Conservation (phyloP, 352 stramenopile species). For the Elongisporangium anandrum region DNA sequence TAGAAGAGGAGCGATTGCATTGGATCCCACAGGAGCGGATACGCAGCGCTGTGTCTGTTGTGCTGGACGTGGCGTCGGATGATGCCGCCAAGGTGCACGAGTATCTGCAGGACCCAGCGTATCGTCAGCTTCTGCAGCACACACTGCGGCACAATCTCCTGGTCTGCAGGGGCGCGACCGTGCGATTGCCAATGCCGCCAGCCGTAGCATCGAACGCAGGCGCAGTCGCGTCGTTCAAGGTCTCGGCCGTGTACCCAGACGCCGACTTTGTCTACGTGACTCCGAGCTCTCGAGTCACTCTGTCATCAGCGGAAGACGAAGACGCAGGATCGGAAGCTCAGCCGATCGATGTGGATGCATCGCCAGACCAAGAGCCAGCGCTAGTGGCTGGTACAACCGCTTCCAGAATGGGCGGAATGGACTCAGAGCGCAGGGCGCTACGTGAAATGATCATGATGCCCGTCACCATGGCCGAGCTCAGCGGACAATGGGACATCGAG, state of each 20-base stretch:
- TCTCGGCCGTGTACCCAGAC: slow-evolving; percentile 46
- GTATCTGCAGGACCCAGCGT: slow-evolving; percentile 21
- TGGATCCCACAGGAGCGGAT: slow-evolving; percentile 50
- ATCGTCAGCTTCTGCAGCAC: slow-evolving; percentile 46
- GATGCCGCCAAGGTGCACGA: slow-evolving; percentile 1
- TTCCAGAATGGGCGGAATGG: slow-evolving; percentile 53
- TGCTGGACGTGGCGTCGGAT: slow-evolving; percentile 27
- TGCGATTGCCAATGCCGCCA: slow-evolving; percentile 29
- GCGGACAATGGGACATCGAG: slow-evolving; percentile 29
- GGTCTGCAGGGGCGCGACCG: slow-evolving; percentile 28
- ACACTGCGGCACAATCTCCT: slow-evolving; percentile 50
- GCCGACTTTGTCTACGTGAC: slow-evolving; percentile 30
- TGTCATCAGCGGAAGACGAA: slow-evolving; percentile 5
- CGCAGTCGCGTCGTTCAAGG: slow-evolving; percentile 19
- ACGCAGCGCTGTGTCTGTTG: slow-evolving; percentile 39
- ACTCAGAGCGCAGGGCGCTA: slow-evolving; percentile 50
- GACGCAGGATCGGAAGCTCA: not conserved
- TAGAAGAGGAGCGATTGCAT: slow-evolving; percentile 7
- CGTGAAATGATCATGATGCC: slow-evolving; percentile 73
- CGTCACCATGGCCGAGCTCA: slow-evolving; percentile 27
- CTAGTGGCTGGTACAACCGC: not conserved
- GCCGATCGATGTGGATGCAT: not conserved
- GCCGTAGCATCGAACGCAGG: slow-evolving; percentile 16
- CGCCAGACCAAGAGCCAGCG: not conserved
- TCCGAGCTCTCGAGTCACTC: slow-evolving; percentile 36